Evolutionary conservation across 257 asterid species (phyloP), one percentile per base, ranked within the genome.

Genomic region (Fraxinus cuspidata): DNA sequence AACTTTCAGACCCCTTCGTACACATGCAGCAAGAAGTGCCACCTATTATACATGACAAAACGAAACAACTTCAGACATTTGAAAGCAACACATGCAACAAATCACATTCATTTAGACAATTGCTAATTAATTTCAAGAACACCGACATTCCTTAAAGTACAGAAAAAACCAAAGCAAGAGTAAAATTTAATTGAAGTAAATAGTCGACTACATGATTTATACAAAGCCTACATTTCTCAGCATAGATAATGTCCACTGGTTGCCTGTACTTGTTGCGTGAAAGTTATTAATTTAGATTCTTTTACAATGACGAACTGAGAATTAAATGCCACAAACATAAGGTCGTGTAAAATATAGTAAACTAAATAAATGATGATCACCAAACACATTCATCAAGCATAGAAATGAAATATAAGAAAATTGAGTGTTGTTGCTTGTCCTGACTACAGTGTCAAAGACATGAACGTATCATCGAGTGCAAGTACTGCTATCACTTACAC

Each of bases 1-100:
- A 79, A 95, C 99, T 88, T 90, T 95, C 85, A 95, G 84, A 76
- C 98, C 97, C 86, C 97, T 88, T 58, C 89, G 87, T 56, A 88
- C 93, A 85, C 99, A 93, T 53, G 97, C 97, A 85, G 94, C 96
- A 77, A 95, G 97, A 88, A 93, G 99, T 56, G 98, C 84, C 77
- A 95, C 97, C 99, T 95, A 73, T 63, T 74, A 73, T 67, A 83
- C 80, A 86, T 56, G 66, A 82, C 35, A 23, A 18, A 84, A 53
- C 65, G 73, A 72, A 58, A 74, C 19, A 72, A 70, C 42, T 76
- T 80, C 64, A 72, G 76, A 49, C 15, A 8, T 34, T 77, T 51
- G 40, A 76, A 73, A 76, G 27, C 31, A 49, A 71, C 25, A 27
- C 73, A 58, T 13, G 76, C 76, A 15, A 75, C 23, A 66, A 58